These are phyloP conservation scores for Mycotypha africana DNA, from an alignment of 371 early-diverging fungal genomes.

Conservation along the genomic window DNA sequence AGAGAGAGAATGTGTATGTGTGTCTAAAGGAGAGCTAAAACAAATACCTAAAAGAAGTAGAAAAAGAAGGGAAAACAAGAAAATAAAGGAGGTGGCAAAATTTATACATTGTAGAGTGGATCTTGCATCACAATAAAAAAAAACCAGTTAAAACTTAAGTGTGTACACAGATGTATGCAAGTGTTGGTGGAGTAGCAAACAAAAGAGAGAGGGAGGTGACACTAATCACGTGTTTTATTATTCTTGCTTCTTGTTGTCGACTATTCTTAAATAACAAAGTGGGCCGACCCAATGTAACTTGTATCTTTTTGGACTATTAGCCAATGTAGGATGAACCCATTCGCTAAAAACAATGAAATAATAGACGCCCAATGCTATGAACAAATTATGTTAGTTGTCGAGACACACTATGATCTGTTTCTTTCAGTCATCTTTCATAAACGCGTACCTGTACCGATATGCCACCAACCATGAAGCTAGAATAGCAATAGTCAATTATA, in stretches of 20 bases:
- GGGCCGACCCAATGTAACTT: conserved; percentile 27
- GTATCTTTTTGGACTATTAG: conserved; percentile 7
- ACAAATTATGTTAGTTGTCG: too few relatives aligned
- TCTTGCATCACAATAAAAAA: too few relatives aligned
- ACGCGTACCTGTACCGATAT: conserved; percentile 47
- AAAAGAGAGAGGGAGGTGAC: too few relatives aligned
- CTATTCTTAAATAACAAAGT: conserved; percentile 25
- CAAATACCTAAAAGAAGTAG: too few relatives aligned
- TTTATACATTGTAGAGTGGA: background rate
- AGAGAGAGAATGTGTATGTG: background rate
- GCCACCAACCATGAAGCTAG: conserved; percentile 89
- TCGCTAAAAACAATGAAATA: conserved; percentile 36
- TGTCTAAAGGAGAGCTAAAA: too few relatives aligned
- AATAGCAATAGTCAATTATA: too few relatives aligned
- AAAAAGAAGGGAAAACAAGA: background rate
- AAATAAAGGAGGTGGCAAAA: conserved; percentile 1
- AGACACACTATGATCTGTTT: too few relatives aligned
- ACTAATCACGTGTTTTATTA: conserved; percentile 7
- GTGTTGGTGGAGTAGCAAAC: too few relatives aligned
- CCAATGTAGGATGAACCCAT: conserved; percentile 28
- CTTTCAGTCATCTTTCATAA: background rate
- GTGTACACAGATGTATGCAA: too few relatives aligned
- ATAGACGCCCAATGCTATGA: conserved; percentile 29
- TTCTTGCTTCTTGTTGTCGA: background rate
- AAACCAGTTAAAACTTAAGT: too few relatives aligned